Conservation (phyloP, 176 grass and related monocot species). For the Carex parvula region DNA sequence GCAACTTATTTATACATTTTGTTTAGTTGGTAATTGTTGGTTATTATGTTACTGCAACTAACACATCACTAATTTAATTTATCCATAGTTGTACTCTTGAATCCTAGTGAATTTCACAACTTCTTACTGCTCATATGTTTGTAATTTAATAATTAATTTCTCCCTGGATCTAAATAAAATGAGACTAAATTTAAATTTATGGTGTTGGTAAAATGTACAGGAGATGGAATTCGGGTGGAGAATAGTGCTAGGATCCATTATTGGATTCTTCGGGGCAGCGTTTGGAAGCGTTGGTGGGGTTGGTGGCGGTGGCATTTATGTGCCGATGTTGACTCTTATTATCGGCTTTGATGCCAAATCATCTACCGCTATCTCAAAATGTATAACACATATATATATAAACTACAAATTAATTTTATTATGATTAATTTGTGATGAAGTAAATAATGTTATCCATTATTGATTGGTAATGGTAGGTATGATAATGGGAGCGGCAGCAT, state of each 20-base stretch:
- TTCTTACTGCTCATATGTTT: background rate
- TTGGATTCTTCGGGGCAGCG: constrained; percentile 61
- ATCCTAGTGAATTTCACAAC: background rate
- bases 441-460: too few species aligned
- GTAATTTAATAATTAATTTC: background rate
- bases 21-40: too few species aligned
- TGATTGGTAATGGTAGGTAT: constrained; percentile 42
- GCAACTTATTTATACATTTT: too few species aligned
- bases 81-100: background rate
- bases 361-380: constrained; percentile 72
- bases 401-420: background rate
- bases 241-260: constrained; percentile 49
- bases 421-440: too few species aligned
- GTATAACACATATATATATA: constrained; percentile 13
- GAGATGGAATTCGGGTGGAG: constrained; percentile 60
- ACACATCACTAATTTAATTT: background rate
- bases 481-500: constrained; percentile 75
- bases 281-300: constrained; percentile 77
- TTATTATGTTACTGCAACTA: background rate
- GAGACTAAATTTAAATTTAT: background rate
- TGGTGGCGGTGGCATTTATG: constrained; percentile 74
- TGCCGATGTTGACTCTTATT: constrained; percentile 80
- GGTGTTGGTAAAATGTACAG: constrained; percentile 22
- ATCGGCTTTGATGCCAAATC: constrained; percentile 74
- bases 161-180: background rate